Base-by-base conservation (phyloP, 805 yeast genomes). In the Hanseniaspora lachancei region DNA sequence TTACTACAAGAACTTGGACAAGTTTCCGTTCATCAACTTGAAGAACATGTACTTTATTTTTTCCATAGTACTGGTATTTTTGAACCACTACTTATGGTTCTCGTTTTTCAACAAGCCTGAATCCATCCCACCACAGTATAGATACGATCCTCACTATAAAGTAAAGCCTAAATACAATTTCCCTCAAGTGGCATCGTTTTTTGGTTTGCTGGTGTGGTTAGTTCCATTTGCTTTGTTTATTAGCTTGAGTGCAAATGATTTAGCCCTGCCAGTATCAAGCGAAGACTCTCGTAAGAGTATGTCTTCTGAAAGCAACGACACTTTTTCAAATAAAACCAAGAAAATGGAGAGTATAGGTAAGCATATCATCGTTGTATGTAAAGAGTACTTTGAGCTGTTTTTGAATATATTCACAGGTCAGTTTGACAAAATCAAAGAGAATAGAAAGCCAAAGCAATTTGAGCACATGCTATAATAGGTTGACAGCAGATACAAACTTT, bases 171-270 rank as follows among this genome's bases (percentile, higher is more conserved):
- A 86, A 54, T 95, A 95, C 1, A 75, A 84, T 13, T 91, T 91
- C 64, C 74, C 89, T 0, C 96, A 93, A 66, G 86, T 93, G 4
- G 86, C 96, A n/a, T 84, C 96, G 3, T 93, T 93, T 68, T 89
- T 93, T 66, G 98, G 96, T 0, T 70, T 93, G 43, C 82, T 93
- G 62, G 82, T 93, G 20, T 93, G 98, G 98, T 76, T 91, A 58
- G 78, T 93, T 32, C 98, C 98, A 36, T 88, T 93, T 67, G 82
- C 96, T 4, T 74, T 93, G 57, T 91, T 93, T 68, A 91, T 93
- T 18, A 84, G 95, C 34, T 73, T 93, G 58, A 86, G 95, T 65
- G 97, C 97, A 1, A 86, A 87, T 59, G 98, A 93, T 64, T 84
- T 86, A 63, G 80, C 85, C 20, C 74, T 93, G 46, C 98, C 98